Base-by-base conservation (phyloP, 1,139 yeast species). In the Zygoascus hellenicus region DNA sequence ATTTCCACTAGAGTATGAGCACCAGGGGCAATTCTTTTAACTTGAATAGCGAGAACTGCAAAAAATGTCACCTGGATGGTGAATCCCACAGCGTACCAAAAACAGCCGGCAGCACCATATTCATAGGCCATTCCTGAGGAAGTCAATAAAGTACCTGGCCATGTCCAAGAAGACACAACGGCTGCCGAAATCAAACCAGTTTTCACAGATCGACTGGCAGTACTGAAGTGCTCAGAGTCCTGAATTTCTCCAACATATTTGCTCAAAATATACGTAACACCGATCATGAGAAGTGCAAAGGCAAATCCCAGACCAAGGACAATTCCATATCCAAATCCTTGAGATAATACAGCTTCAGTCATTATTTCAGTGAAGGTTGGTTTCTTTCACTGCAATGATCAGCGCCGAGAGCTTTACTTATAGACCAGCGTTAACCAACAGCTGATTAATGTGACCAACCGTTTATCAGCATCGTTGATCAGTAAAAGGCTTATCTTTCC, bases 121-220 rank as follows among this genome's bases (percentile, higher is more conserved):
- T 74, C 73, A 64, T 83, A 84, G 13, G 85, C 84, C 64, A 82
- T 86, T 13, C 89, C 68, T 0, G 89, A 78, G 1, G 89, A 81
- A n/a, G 84, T 82, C 38, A 85, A 71, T 42, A 86, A 67, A 2
- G 95, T 85, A 3, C 95, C 90, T 36, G 89, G 86, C 95, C 95
- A 87, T 6, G 95, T 86, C 96, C 96, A 88, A 9, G 92, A 81
- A 19, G 89, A 80, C 9, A 86, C 94, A 34, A 87, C 95, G 5
- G 95, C 94, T 4, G 94, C 80, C 7, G 89, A 79, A 54, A 86
- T 83, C 54, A 87, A 71, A 38, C 89, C 90, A 0, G 88, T 80
- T 54, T 81, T 83, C 35, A 87, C 90, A 4, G 84, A 72, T 64
- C 95, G 75, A 52, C 94, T 95, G 30, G 96, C 95, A 9, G 95